Evolutionary conservation across 441 rosid species (phyloP), one percentile per base, ranked within the genome.

Genomic region (Populus hybrid): DNA sequence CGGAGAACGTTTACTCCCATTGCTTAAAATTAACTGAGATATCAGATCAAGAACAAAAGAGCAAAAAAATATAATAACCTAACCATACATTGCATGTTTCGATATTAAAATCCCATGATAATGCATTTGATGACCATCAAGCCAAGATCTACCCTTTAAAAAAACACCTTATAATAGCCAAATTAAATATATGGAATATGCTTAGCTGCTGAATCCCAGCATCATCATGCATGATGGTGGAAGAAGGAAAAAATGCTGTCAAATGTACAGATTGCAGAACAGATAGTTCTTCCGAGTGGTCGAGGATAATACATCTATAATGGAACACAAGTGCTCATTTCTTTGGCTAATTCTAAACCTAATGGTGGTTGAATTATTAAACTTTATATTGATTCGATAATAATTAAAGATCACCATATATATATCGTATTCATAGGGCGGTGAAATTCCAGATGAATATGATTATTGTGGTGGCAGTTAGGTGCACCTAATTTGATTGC

Each of bases 401-500:
- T 23, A 67, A 59, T 54, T 26, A 65, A 21, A 8, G 21, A 36
- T 68, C 18, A 24, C 21, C 7, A 3, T 38, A n/a, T 74, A 34
- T 34, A 34, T 34, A 34, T 34, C 40, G 24, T 21, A 42, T 67
- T 74, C 38, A 32, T 3, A 4, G 21, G 74, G 35, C 14, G 35
- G 4, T 1, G 4, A 10, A 81, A 9, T 20, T 73, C 46, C 72
- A 24, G 24, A 54, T 46, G 12, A 57, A 74, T 69, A 66, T 36
- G 11, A 11, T 34, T 61, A 11, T 34, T 61, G 34, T 21, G 65
- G 46, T 40, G 28, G 63, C 21, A 77, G 79, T 83, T 83, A 24
- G 81, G 83, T 77, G 72, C 72, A 75, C 85, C 82, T 64, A 82
- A 28, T 73, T 32, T 6, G 36, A 54, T 76, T 76, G 30, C 20